phyloP scores from a whole-genome alignment of 73 alveolate species.

The Paraurostyla sp. region DNA sequence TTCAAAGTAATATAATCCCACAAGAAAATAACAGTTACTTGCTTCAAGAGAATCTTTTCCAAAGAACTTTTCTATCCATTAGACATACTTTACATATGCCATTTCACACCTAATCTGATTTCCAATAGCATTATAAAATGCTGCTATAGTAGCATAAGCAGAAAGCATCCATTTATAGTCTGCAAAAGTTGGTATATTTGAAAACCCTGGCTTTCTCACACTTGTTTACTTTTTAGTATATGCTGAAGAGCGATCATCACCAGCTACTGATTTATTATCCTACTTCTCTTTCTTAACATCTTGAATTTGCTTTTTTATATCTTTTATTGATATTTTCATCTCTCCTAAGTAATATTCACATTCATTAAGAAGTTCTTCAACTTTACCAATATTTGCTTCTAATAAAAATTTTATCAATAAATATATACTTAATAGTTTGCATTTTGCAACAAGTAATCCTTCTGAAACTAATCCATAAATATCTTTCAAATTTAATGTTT shows the following conservation, averaged over 20 bases:
- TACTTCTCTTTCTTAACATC: conserved; percentile 39
- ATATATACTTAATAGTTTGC: conserved; percentile 42
- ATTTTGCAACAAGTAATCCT: conserved; percentile 26
- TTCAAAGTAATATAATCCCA: conserved; percentile 59
- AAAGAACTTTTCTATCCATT: conserved; percentile 47
- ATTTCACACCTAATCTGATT: conserved; percentile 37
- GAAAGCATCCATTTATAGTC: conserved; percentile 67
- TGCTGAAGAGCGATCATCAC: conserved; percentile 62
- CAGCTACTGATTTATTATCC: conserved; percentile 42
- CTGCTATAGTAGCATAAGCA: conserved; percentile 53
- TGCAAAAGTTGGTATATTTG: conserved; percentile 29
- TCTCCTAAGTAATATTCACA: conserved; percentile 25
- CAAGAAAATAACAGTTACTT: conserved; percentile 58
- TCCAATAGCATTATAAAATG: conserved; percentile 52
- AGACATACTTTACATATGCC: conserved; percentile 31
- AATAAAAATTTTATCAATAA: neutral
- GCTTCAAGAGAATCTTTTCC: conserved; percentile 54
- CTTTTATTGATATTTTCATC: neutral
- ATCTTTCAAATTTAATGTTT: conserved; percentile 4
- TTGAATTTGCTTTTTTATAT: neutral
- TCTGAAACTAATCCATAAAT: conserved; percentile 53
- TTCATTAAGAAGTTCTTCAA: conserved; percentile 12
- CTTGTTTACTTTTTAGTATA: neutral
- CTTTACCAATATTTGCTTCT: conserved; percentile 19
- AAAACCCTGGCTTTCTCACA: neutral